phyloP scores from a whole-genome alignment of 73 alveolate species.

The Breviolum minutum region DNA sequence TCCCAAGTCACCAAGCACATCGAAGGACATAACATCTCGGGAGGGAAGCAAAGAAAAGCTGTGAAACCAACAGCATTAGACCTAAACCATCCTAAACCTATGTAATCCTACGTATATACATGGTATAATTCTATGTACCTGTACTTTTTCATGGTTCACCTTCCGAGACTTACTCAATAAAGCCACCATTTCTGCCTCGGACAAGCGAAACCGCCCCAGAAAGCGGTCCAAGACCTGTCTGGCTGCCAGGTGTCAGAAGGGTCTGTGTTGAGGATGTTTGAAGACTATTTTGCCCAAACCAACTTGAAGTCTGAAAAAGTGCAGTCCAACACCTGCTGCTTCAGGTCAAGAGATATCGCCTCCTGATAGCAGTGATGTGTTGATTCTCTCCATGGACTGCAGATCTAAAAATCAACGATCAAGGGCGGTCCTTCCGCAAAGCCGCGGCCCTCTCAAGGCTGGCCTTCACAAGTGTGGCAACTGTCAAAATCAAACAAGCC shows the following conservation, averaged over 20 bases:
- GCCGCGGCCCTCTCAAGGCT: conserved; percentile 95
- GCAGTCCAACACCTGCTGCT: conserved; percentile 63
- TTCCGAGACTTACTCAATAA: not conserved
- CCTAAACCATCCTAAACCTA: too few relatives aligned
- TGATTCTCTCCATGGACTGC: not conserved
- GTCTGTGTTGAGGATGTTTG: not conserved
- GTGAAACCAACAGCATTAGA: too few relatives aligned
- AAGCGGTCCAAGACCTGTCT: conserved; percentile 68
- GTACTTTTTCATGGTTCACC: not conserved
- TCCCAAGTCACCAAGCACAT: too few relatives aligned
- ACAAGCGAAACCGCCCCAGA: conserved; percentile 62
- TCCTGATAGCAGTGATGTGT: conserved; percentile 13
- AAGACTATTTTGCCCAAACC: not conserved
- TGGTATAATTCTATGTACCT: not conserved
- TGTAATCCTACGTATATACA: not conserved
- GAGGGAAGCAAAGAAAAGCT: too few relatives aligned
- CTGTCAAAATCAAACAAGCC: too few relatives aligned
- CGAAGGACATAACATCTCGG: too few relatives aligned
- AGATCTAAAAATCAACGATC: not conserved
- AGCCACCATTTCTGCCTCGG: not conserved
- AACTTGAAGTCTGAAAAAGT: too few relatives aligned
- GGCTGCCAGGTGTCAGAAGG: not conserved
- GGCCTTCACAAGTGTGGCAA: not conserved
- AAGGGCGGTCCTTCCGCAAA: conserved; percentile 55
- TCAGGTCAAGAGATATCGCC: conserved; percentile 66